These are phyloP conservation scores for Piper longum DNA, from an alignment of 164 flowering plant genomes.

Conservation along the genomic window DNA sequence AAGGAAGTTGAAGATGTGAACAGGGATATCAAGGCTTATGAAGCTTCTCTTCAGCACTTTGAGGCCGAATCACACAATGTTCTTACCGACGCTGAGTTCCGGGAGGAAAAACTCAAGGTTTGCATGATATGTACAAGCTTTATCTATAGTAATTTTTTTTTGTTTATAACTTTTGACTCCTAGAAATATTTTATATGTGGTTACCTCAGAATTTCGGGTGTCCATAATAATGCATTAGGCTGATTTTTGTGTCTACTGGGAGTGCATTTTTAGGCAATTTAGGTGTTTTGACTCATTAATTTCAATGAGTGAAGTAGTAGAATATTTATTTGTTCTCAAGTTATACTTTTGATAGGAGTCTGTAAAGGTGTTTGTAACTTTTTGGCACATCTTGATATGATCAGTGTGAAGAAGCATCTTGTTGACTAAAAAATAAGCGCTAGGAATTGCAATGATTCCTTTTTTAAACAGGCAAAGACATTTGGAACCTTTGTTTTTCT, in stretches of 20 bases:
- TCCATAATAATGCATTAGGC: no score
- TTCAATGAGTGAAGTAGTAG: not conserved
- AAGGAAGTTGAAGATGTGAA: conserved; percentile 96
- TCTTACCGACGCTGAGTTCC: conserved; percentile 84
- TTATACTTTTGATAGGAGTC: not conserved
- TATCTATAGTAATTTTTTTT: not conserved
- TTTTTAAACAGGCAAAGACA: not conserved
- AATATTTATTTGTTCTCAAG: not conserved
- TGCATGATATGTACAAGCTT: not conserved
- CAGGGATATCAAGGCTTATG: conserved; percentile 90
- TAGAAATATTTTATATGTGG: not conserved
- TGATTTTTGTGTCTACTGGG: no score
- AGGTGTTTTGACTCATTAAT: not conserved
- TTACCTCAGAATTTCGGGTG: no score
- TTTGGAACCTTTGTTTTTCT: not conserved
- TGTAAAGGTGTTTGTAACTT: not conserved
- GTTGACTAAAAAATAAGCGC: not conserved
- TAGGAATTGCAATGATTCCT: not conserved
- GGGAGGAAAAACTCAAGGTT: conserved; percentile 85
- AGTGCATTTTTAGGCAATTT: not conserved
- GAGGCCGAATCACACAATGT: conserved; percentile 71
- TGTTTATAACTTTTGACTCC: not conserved
- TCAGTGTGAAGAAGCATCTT: not conserved
- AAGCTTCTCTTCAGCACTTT: conserved; percentile 75
- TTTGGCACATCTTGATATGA: not conserved